phyloP scores from a whole-genome alignment of 2,329 filamentous ascomycete genomes.

The Pseudocercospora macadamiae region DNA sequence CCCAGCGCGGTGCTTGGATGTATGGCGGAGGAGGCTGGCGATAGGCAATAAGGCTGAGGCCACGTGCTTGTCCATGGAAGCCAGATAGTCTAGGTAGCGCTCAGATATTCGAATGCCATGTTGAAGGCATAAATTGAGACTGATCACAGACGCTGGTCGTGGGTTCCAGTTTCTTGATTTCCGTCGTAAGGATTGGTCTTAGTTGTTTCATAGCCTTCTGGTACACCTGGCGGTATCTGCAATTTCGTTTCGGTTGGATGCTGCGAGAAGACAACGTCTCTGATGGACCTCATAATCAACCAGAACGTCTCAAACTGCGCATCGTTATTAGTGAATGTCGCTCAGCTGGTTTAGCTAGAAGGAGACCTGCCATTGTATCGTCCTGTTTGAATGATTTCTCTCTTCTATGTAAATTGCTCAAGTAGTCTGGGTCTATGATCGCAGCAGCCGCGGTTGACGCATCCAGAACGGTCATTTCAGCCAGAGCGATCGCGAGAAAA shows the following conservation, averaged over 20 bases:
- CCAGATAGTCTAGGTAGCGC: too few species aligned
- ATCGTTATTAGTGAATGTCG: neutral
- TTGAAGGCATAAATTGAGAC: too few species aligned
- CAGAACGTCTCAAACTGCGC: constrained; percentile 24
- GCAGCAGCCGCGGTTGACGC: neutral
- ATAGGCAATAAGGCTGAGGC: too few species aligned
- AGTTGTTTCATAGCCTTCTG: constrained; percentile 4
- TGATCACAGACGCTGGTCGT: too few species aligned
- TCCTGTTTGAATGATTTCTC: neutral
- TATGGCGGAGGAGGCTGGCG: too few species aligned
- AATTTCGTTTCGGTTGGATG: constrained; percentile 24
- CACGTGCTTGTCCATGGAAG: too few species aligned
- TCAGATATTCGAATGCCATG: too few species aligned
- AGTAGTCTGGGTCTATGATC: neutral
- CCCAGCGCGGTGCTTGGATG: too few species aligned
- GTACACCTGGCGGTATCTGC: constrained; percentile 18
- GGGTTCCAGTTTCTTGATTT: too few species aligned
- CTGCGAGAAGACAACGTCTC: constrained; percentile 28
- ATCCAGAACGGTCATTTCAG: neutral
- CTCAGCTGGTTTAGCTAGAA: too few species aligned
- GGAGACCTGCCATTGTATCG: constrained; percentile 3
- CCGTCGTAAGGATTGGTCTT: too few species aligned
- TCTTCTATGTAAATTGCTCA: constrained; percentile 4
- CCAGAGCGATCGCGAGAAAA: neutral
- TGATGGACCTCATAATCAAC: constrained; percentile 26